A percentile compares a stretch with the other conserved stretches of the same genome.
Conservation (phyloP, 164 flowering plant genomes). For the Tetrastigma voinierianum region DNA sequence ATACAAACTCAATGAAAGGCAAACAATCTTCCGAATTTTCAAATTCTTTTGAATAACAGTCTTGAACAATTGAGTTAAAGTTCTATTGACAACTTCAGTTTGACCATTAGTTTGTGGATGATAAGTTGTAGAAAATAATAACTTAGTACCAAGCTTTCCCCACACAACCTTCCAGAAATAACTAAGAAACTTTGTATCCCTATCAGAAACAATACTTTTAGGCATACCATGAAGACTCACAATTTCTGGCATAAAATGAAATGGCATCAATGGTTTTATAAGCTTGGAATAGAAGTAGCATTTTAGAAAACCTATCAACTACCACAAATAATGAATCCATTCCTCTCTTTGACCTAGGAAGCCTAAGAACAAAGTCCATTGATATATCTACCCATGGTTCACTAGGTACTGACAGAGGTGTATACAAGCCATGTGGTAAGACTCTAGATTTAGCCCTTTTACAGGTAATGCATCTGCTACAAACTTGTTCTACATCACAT, state of each 20-base stretch:
- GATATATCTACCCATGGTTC: constrained; percentile 4
- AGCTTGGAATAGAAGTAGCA: neutral
- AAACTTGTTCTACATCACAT: constrained; percentile 2
- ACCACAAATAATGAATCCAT: constrained; percentile 1
- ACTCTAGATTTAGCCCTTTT: constrained; percentile 4
- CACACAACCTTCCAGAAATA: no score
- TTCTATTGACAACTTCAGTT: no score
- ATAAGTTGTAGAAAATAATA: no score
- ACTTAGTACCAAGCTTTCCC: no score
- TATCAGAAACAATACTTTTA: neutral
- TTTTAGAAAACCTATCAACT: constrained; percentile 8
- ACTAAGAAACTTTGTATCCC: no score
- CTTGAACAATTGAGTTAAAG: no score
- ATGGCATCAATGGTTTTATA: constrained; percentile 1
- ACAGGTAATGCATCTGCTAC: constrained; percentile 10
- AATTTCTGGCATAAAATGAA: constrained; percentile 1
- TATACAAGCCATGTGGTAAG: constrained; percentile 1
- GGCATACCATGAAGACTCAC: neutral
- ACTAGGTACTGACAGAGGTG: constrained; percentile 9
- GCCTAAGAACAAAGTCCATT: neutral
- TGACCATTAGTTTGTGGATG: no score
- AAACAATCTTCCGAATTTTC: no score
- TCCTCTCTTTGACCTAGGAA: neutral
- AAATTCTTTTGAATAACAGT: no score
- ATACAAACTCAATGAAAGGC: no score